phyloP scores from a whole-genome alignment of 176 grass and related monocot species.

The Olyra latifolia region DNA sequence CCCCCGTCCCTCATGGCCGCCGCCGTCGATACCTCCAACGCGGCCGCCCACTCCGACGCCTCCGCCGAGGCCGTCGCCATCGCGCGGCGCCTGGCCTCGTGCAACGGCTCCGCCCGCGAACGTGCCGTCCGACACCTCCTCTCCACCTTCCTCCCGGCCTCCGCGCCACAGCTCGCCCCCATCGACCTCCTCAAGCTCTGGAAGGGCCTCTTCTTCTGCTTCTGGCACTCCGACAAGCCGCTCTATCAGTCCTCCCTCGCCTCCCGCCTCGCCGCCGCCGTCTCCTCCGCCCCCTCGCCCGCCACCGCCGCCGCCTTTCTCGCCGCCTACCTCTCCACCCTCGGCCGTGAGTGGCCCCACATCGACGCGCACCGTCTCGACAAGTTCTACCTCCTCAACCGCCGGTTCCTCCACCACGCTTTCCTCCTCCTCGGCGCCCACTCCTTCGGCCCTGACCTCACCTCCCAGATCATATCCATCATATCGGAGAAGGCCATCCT shows the following conservation, averaged over 20 bases:
- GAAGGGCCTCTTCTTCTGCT: conserved; percentile 99
- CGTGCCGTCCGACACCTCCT: conserved; percentile 62
- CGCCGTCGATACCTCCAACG: background rate
- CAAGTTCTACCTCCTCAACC: conserved; percentile 95
- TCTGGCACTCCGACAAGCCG: conserved; percentile 93
- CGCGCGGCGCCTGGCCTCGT: conserved; percentile 74
- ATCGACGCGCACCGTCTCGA: conserved; percentile 92
- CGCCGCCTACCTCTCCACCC: conserved; percentile 63
- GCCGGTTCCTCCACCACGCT: conserved; percentile 67
- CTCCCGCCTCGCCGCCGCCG: conserved; percentile 58
- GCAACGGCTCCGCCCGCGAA: conserved; percentile 45
- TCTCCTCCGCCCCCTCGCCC: conserved; percentile 39
- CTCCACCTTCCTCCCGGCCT: conserved; percentile 35
- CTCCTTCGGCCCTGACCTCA: conserved; percentile 47
- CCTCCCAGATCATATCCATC: conserved; percentile 38
- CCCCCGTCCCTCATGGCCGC: conserved; percentile 14
- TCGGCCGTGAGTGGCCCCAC: conserved; percentile 79
- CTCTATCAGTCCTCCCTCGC: conserved; percentile 68
- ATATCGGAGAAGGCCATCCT: conserved; percentile 57
- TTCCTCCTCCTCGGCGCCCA: conserved; percentile 59
- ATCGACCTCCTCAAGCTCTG: conserved; percentile 78
- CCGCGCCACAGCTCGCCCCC: conserved; percentile 38
- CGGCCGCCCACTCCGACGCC: conserved; percentile 10
- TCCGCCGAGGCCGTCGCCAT: conserved; percentile 52
- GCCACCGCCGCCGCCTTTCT: conserved; percentile 57